Conservation (phyloP, 2,329 filamentous ascomycete genomes). For the Trichoderma breve region DNA sequence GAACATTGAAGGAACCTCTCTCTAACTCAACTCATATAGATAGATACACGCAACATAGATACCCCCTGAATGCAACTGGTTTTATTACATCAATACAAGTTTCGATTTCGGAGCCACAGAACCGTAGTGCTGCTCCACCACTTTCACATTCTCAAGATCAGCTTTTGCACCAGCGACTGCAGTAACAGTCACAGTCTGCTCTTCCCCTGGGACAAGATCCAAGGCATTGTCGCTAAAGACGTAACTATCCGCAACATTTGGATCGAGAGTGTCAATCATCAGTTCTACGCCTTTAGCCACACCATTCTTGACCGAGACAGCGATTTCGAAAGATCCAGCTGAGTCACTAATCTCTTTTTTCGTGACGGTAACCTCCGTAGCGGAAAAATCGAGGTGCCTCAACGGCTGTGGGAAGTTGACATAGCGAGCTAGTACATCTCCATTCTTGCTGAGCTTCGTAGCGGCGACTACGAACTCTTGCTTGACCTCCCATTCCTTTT, state of each 20-base stretch:
- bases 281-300: conserved; percentile 10
- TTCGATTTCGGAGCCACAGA: not conserved
- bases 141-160: not conserved
- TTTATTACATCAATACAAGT: not conserved
- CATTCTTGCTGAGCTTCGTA: not conserved
- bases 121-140: conserved; percentile 3
- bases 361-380: not conserved
- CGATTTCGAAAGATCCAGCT: not conserved
- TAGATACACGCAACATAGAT: not conserved
- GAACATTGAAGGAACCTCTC: not conserved
- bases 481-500: not conserved
- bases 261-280: not conserved
- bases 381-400: not conserved
- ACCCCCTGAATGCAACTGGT: not conserved
- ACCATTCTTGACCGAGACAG: not conserved
- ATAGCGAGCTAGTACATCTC: not conserved
- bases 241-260: not conserved
- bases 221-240: conserved; percentile 6
- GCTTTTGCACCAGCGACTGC: not conserved
- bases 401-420: conserved; percentile 15
- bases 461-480: conserved; percentile 4
- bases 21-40: not conserved
- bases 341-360: not conserved
- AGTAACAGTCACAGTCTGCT: conserved; percentile 13
- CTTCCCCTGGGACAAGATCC: conserved; percentile 5